These are phyloP conservation scores for Populus euphratica DNA, from an alignment of 345 rosid genomes.

Conservation along the genomic window DNA sequence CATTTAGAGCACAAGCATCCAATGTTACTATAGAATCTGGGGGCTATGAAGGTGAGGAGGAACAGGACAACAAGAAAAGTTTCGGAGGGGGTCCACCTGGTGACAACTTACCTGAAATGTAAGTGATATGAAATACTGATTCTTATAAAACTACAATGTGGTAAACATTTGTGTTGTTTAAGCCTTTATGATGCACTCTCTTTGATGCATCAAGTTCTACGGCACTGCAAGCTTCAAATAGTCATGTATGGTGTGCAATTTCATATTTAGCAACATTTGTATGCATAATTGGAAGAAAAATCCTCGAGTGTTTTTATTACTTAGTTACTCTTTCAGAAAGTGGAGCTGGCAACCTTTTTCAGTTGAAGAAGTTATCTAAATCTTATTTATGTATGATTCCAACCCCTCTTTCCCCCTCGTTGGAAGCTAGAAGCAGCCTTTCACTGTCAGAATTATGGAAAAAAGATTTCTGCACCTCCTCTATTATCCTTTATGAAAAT, in stretches of 20 bases:
- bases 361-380: background rate
- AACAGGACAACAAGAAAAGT: slow-evolving; percentile 42
- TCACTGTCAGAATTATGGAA: background rate
- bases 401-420: background rate
- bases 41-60: slow-evolving; percentile 51
- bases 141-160: background rate
- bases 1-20: slow-evolving; percentile 57
- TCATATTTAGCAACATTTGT: background rate
- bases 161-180: background rate
- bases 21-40: slow-evolving; percentile 68
- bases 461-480: background rate
- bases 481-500: background rate
- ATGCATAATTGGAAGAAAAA: background rate
- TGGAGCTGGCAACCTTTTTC: background rate
- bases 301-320: background rate
- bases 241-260: background rate
- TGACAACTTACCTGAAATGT: slow-evolving; percentile 52
- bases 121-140: slow-evolving; percentile 24
- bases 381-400: background rate
- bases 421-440: background rate
- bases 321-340: background rate
- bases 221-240: background rate
- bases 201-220: background rate
- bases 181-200: background rate
- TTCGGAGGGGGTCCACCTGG: slow-evolving; percentile 35